Percentiles rank a stretch among this genome's conserved stretches.
Evolutionary conservation across 2,329 filamentous ascomycete genomes (phyloP).

Genomic region (Aspergillus versicolor): DNA sequence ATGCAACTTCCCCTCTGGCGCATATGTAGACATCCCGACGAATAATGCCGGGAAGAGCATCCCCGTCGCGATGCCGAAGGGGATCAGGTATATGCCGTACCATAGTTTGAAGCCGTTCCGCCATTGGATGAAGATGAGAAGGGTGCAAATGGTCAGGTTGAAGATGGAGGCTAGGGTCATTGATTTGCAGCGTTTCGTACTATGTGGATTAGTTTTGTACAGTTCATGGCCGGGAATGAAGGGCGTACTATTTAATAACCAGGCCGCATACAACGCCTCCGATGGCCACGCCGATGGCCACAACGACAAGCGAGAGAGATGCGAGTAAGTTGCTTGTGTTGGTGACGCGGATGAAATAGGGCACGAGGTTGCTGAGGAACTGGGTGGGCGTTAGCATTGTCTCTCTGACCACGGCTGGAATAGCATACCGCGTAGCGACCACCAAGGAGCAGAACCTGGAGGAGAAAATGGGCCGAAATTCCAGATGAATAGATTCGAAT

Average conservation of each 20-base stretch:
- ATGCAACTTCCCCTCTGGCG: conserved; percentile 9
- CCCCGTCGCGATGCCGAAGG: conserved; percentile 14
- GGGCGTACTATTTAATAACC: conserved; percentile 15
- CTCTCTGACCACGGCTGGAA: no score
- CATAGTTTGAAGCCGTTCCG: conserved; percentile 12
- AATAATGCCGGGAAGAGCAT: conserved; percentile 21
- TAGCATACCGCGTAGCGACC: conserved; percentile 16
- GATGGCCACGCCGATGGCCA: conserved; percentile 14
- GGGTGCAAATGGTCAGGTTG: not conserved
- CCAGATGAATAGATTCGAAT: conserved; percentile 8
- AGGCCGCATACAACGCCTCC: conserved; percentile 11
- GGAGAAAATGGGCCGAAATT: conserved; percentile 13
- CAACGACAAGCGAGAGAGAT: conserved; percentile 10
- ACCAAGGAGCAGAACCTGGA: conserved; percentile 14
- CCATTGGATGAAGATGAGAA: conserved; percentile 19
- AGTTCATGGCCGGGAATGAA: no score
- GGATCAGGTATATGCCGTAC: conserved; percentile 13
- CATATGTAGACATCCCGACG: conserved; percentile 15
- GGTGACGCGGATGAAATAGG: conserved; percentile 21
- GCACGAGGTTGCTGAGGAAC: conserved; percentile 12
- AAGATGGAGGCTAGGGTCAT: not conserved
- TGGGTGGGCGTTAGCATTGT: not conserved
- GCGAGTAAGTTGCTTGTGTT: conserved; percentile 15
- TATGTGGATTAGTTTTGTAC: not conserved
- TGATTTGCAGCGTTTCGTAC: conserved; percentile 5